phyloP scores from a whole-genome alignment of 495 filamentous ascomycete genomes.

The Neurospora sp. region DNA sequence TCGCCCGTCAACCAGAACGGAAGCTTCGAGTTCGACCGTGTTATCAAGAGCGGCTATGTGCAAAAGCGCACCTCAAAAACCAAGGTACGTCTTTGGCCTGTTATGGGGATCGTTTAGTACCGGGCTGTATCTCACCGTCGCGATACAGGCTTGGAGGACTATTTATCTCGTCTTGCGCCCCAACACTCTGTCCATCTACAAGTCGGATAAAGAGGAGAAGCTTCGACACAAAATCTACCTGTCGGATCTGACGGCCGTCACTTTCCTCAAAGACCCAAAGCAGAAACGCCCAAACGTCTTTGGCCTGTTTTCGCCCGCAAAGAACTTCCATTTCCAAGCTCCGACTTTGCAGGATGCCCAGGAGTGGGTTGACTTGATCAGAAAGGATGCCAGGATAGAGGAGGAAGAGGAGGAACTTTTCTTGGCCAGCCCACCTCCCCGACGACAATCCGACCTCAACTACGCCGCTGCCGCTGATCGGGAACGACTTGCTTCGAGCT shows the following conservation, averaged over 20 bases:
- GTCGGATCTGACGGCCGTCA: conserved; percentile 84
- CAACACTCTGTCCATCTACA: conserved; percentile 91
- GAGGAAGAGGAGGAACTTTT: conserved; percentile 78
- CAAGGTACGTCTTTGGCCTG: conserved; percentile 51
- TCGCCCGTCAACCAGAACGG: conserved; percentile 86
- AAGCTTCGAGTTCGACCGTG: conserved; percentile 87
- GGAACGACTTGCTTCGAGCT: conserved; percentile 45
- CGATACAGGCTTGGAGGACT: conserved; percentile 68
- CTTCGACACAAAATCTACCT: conserved; percentile 78
- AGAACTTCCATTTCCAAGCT: conserved; percentile 84
- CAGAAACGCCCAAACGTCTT: conserved; percentile 72
- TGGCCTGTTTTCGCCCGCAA: conserved; percentile 83
- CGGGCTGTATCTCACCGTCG: conserved; percentile 4
- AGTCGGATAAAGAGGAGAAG: conserved; percentile 78
- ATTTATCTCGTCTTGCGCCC: conserved; percentile 86
- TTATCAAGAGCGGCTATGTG: conserved; percentile 78
- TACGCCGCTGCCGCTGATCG: neutral
- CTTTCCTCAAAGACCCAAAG: conserved; percentile 78
- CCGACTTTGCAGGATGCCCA: conserved; percentile 60
- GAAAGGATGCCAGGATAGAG: conserved; percentile 66
- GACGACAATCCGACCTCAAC: conserved; percentile 24
- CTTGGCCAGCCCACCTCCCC: conserved; percentile 47
- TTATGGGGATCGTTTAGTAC: neutral
- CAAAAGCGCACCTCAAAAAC: conserved; percentile 85
- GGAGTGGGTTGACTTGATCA: conserved; percentile 79